Percentiles rank a stretch among this genome's conserved stretches.
phyloP scores from a whole-genome alignment of 768 basidiomycete species.

The Mycena galopus region DNA sequence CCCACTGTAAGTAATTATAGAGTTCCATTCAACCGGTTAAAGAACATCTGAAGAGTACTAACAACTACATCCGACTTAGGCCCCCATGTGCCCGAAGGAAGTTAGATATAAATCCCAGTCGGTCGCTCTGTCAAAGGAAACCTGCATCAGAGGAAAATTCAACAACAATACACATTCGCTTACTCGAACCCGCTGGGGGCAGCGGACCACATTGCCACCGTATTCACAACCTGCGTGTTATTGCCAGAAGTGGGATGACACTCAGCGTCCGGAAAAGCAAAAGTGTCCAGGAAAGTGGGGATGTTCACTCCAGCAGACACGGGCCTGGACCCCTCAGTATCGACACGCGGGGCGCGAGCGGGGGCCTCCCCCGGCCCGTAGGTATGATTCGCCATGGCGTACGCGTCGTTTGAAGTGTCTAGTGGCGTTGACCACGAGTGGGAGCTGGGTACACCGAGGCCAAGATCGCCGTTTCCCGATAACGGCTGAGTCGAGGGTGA shows the following conservation, averaged over 20 bases:
- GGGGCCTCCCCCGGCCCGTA: not conserved
- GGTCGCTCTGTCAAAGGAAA: not conserved
- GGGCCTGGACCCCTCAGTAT: too few relatives aligned
- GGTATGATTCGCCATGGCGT: not conserved
- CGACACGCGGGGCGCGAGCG: not conserved
- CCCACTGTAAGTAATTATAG: too few relatives aligned
- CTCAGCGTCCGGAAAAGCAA: not conserved
- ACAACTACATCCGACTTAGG: too few relatives aligned
- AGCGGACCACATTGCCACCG: slow-evolving; percentile 17
- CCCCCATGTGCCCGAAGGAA: too few relatives aligned
- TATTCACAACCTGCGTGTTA: not conserved
- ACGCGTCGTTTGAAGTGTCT: not conserved
- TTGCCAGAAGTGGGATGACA: not conserved
- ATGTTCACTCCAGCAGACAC: too few relatives aligned
- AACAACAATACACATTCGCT: not conserved
- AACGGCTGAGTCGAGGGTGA: not conserved
- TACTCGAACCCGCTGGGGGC: slow-evolving; percentile 19
- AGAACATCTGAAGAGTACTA: too few relatives aligned
- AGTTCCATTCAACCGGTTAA: too few relatives aligned
- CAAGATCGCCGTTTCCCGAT: too few relatives aligned
- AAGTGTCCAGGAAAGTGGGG: not conserved
- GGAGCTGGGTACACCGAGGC: not conserved
- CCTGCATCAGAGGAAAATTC: not conserved
- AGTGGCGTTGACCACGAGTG: not conserved
- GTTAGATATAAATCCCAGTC: slow-evolving; percentile 23